phyloP scores from a whole-genome alignment of 179 eudicot genomes.

The Drosera spatulata region DNA sequence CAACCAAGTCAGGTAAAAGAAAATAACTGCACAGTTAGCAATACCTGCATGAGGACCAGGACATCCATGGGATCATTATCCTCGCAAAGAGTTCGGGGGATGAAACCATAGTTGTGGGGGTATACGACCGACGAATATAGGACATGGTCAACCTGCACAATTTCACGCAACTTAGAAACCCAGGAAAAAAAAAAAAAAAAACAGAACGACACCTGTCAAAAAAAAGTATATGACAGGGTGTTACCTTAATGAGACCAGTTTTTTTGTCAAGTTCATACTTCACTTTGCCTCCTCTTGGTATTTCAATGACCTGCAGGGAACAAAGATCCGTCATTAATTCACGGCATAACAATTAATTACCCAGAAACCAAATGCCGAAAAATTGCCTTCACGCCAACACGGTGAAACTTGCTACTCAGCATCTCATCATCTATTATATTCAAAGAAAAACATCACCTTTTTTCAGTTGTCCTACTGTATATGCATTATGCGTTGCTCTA shows the following conservation, averaged over 20 bases:
- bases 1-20: neutral
- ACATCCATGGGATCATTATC: conserved; percentile 34
- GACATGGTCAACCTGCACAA: conserved; percentile 28
- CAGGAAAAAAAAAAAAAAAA: neutral
- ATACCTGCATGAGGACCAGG: conserved; percentile 31
- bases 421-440: no score
- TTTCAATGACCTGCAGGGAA: conserved; percentile 25
- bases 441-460: no score
- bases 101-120: conserved; percentile 1
- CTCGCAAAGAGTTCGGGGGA: conserved; percentile 34
- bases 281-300: conserved; percentile 27
- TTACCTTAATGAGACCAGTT: conserved; percentile 22
- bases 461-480: no score
- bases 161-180: neutral
- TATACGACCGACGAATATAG: conserved; percentile 30
- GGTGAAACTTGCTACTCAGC: no score
- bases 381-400: no score
- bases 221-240: neutral
- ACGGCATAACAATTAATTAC: neutral
- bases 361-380: neutral
- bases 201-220: neutral
- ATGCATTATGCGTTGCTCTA: no score
- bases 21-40: neutral
- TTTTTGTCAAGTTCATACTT: conserved; percentile 4
- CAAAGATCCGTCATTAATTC: neutral